Evolutionary conservation across 495 filamentous ascomycete genomes (phyloP), one percentile per base, ranked within the genome.

Genomic region (Wilcoxina mikolae): DNA sequence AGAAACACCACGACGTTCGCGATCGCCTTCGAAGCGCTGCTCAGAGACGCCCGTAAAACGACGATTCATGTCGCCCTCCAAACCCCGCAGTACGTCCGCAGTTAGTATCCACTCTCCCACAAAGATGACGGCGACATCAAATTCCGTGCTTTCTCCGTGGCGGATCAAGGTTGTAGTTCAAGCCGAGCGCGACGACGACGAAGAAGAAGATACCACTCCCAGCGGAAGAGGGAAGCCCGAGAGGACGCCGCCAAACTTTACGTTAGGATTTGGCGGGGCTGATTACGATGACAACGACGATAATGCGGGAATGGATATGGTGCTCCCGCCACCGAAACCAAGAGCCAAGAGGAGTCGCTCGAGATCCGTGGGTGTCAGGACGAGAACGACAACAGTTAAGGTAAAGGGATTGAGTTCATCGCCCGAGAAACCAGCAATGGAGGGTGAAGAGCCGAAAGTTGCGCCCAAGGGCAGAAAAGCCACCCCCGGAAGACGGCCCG

Each of bases 111-210:
- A 51, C 33, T 57, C 60, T 25, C 60, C 60, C 25, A 56, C 53
- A 0, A 62, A 58, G 3, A 43, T 59, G 20, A 58, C 54, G 1
- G 46, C 46, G 7, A 60, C 61, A 0, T 52, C 56, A 12, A 60
- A 54, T 25, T 7, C 33, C 7, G 18, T 52, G 23, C 53, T 61
- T 35, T 60, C 57, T 55, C 77, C 77, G 39, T 80, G 77, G 77
- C 72, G 74, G 55, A 76, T 80, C 53, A 70, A 74, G 20, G 71
- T 80, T 44, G 76, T 76, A 2, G 70, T 80, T 25, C 73, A 80
- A 67, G 77, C 77, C 10, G 76, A 76, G 54, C 75, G 74, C 50
- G 70, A 76, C 28, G 70, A 72, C 24, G 68, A 69, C 20, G 60
- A 60, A 24, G 67, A 67, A 25, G 58, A 67, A 23, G 62, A 46